A percentile compares a stretch with the other conserved stretches of the same genome.
Evolutionary conservation across 495 filamentous ascomycete species (phyloP).

Genomic region (Penicillium arizonense): DNA sequence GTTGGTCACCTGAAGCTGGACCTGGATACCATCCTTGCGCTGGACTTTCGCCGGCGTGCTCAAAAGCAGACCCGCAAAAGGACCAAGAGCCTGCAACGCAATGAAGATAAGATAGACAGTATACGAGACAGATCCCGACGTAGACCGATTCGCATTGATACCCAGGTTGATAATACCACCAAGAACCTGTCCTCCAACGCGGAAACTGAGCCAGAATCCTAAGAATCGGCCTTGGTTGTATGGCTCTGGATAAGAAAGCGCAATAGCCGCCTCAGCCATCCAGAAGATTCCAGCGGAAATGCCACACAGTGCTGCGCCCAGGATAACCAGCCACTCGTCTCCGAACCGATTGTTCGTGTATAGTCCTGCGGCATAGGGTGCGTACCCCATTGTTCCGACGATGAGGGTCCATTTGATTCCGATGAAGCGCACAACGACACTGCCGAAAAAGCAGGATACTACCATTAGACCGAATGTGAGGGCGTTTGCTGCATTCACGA

Average conservation of each 20-base stretch:
- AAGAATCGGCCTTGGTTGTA: constrained; percentile 59
- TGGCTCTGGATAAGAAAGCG: constrained; percentile 62
- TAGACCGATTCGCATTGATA: constrained; percentile 51
- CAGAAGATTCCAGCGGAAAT: constrained; percentile 66
- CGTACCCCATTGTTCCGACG: constrained; percentile 64
- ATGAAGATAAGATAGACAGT: constrained; percentile 61
- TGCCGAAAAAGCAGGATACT: constrained; percentile 56
- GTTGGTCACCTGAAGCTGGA: constrained; percentile 48
- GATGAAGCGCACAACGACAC: constrained; percentile 53
- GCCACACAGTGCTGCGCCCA: constrained; percentile 65
- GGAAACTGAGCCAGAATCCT: constrained; percentile 62
- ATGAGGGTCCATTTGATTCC: constrained; percentile 65
- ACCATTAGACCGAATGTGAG: constrained; percentile 68
- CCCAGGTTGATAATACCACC: constrained; percentile 64
- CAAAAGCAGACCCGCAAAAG: constrained; percentile 53
- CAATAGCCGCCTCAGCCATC: constrained; percentile 65
- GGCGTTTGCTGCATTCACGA: constrained; percentile 69
- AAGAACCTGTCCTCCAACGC: constrained; percentile 59
- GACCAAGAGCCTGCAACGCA: constrained; percentile 56
- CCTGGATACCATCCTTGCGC: constrained; percentile 52
- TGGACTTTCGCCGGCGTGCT: constrained; percentile 53
- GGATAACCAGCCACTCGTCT: constrained; percentile 59
- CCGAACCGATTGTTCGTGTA: constrained; percentile 67
- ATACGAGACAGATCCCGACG: constrained; percentile 60
- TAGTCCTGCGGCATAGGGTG: constrained; percentile 62